Conservation (phyloP, 2,329 filamentous ascomycete species). For the Falciphora oryzae region DNA sequence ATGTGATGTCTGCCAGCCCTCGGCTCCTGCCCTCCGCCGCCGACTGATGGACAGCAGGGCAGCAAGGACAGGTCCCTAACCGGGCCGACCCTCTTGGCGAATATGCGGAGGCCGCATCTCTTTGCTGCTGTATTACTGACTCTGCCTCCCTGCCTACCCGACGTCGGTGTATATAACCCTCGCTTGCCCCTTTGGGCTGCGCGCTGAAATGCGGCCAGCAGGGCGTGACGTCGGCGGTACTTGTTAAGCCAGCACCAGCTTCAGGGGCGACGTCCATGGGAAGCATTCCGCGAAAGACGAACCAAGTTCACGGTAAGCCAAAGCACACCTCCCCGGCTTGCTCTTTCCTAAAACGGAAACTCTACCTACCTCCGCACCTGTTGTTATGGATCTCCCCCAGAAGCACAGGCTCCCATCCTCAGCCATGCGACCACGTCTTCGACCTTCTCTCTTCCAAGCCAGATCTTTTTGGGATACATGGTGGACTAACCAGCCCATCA, state of each 20-base stretch:
- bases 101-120: not conserved
- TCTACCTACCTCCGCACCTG: too few relatives aligned
- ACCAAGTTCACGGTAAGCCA: not conserved
- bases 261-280: not conserved
- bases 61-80: not conserved
- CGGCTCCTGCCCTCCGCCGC: not conserved
- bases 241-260: not conserved
- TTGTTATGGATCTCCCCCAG: not conserved
- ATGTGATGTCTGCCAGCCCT: slow-evolving; percentile 1
- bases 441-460: too few relatives aligned
- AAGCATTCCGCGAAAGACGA: not conserved
- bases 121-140: not conserved
- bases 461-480: not conserved
- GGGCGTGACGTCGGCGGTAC: not conserved
- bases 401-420: not conserved
- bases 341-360: too few relatives aligned
- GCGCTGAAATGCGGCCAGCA: not conserved
- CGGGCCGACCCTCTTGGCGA: slow-evolving; percentile 1
- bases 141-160: not conserved
- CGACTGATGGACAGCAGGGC: not conserved
- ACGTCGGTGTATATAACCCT: not conserved
- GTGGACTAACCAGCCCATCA: not conserved
- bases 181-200: not conserved
- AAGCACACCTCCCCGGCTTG: not conserved
- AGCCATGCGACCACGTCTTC: not conserved